Percentiles rank a stretch among this genome's conserved stretches.
These are phyloP conservation scores for Polygonum maritimum DNA, from an alignment of 148 eudicot species.

Conservation along the genomic window DNA sequence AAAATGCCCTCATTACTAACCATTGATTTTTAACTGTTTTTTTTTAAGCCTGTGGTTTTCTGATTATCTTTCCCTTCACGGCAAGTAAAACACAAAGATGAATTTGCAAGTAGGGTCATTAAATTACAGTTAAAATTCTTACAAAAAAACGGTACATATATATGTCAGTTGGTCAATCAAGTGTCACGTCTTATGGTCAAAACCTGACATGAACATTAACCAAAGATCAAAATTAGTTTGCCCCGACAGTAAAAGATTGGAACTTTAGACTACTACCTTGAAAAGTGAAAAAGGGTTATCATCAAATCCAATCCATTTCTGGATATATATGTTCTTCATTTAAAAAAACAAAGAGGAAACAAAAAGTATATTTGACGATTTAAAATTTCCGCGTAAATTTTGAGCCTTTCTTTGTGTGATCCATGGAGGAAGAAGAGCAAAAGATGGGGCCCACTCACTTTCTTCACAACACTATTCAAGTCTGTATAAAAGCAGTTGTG, in stretches of 20 bases:
- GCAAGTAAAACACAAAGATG: neutral
- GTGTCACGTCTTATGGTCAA: too few species aligned
- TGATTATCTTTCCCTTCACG: constrained; percentile 2
- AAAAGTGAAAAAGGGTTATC: too few species aligned
- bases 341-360: neutral
- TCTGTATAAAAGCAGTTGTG: neutral
- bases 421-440: neutral
- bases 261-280: too few species aligned
- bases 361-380: neutral
- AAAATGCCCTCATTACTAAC: neutral
- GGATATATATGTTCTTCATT: neutral
- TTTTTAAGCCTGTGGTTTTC: neutral
- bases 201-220: too few species aligned
- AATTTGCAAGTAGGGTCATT: too few species aligned
- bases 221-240: too few species aligned
- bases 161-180: too few species aligned
- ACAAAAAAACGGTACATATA: too few species aligned
- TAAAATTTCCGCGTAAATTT: neutral
- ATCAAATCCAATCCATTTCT: neutral
- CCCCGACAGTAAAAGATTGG: too few species aligned
- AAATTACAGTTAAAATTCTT: too few species aligned
- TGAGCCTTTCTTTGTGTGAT: neutral
- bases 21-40: neutral
- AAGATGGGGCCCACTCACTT: constrained; percentile 1
- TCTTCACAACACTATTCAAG: neutral